Evolutionary conservation across 257 asterid species (phyloP).

Genomic region (Lycium barbarum): DNA sequence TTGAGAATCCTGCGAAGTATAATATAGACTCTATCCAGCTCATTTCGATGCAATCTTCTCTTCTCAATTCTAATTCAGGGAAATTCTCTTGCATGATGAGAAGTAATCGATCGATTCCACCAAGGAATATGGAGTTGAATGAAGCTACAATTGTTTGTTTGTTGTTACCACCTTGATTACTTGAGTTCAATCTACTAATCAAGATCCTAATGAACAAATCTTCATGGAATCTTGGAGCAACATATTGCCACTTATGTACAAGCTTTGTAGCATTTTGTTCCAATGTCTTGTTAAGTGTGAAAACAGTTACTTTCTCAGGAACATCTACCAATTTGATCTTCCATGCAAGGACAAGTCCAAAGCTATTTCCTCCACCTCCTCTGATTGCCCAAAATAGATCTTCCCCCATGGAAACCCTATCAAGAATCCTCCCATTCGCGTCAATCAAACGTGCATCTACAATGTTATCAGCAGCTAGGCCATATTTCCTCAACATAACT

Average conservation of each 20-base stretch:
- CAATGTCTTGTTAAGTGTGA: not conserved
- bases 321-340: slow-evolving; percentile 23
- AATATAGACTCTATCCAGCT: slow-evolving; percentile 26
- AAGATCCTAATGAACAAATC: slow-evolving; percentile 31
- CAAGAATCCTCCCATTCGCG: slow-evolving; percentile 25
- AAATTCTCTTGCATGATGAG: slow-evolving; percentile 25
- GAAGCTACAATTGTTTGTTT: slow-evolving; percentile 1
- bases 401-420: slow-evolving; percentile 25
- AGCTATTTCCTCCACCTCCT: slow-evolving; percentile 24
- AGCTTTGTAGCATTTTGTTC: slow-evolving; percentile 15
- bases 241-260: slow-evolving; percentile 32
- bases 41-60: slow-evolving; percentile 28
- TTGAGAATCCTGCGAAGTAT: slow-evolving; percentile 28
- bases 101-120: not conserved
- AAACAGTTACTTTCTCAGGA: slow-evolving; percentile 6
- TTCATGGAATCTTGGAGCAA: slow-evolving; percentile 23
- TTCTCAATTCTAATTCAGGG: slow-evolving; percentile 23
- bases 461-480: slow-evolving; percentile 30
- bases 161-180: not conserved
- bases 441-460: slow-evolving; percentile 32
- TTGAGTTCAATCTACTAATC: slow-evolving; percentile 19
- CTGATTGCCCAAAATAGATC: slow-evolving; percentile 35
- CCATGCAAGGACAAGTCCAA: slow-evolving; percentile 33
- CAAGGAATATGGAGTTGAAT: slow-evolving; percentile 26
- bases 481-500: slow-evolving; percentile 28